Evolutionary conservation across 495 filamentous ascomycete genomes (phyloP), one percentile per base, ranked within the genome.

Genomic region (Neurospora sp.): DNA sequence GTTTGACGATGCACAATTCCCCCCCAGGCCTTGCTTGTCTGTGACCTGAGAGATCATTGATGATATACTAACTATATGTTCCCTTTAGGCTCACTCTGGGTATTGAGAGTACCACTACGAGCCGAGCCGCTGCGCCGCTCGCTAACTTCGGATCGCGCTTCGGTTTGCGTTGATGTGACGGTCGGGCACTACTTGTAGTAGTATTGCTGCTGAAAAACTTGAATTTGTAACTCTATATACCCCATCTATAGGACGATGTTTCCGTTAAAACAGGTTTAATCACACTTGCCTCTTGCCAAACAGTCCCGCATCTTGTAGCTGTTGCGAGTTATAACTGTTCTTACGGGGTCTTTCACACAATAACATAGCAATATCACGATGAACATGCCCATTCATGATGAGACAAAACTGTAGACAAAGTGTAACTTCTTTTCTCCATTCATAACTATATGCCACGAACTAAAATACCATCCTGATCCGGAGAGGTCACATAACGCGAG

Each of bases 131-230:
- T 18, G 83, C 91, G 76, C 90, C 90, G 72, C 89, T 93, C 76
- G 84, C 88, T 70, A 90, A 90, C 70, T 88, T 93, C 75, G 82
- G 84, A 18, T 91, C 90, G 38, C 87, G 91, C 73, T 93, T 94
- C 78, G 91, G 91, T 70, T 91, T 91, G 79, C 89, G 88, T 72
- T 88, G 82, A 82, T 78, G 72, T 38, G 27, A 38, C 38, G 40
- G 40, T 71, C 39, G 10, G 4, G 54, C 7, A 66, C 54, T 31
- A 35, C 35, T 31, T 31, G 27, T 35, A 8, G 4, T 66, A 16
- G 27, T 37, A 31, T 31, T 66, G 54, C 6, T 66, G 12, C 27
- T 66, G 7, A 16, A 18, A 27, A 27, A 4, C 6, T 9, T 9
- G 14, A 27, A 16, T 66, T 4, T 18, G 27, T 37, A 66, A 66